These are phyloP conservation scores for Capsella bursapastoris DNA, from an alignment of 345 rosid species.

Conservation along the genomic window DNA sequence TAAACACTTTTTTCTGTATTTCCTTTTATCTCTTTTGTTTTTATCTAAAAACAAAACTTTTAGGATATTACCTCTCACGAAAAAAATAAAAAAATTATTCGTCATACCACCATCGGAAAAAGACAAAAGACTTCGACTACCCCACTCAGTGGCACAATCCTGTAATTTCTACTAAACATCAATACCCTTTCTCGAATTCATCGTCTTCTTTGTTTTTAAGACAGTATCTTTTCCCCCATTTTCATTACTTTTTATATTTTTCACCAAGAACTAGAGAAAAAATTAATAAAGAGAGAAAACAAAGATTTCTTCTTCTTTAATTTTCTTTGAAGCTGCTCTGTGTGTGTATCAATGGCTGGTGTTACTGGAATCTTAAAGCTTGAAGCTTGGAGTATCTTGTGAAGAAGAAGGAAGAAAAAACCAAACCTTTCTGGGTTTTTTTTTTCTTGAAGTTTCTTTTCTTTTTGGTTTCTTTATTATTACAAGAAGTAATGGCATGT, in stretches of 20 bases:
- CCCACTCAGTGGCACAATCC: slow-evolving; percentile 51
- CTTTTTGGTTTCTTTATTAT: not conserved
- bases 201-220: slow-evolving; percentile 42
- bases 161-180: slow-evolving; percentile 35
- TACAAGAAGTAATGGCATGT: slow-evolving; percentile 60
- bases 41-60: slow-evolving; percentile 42
- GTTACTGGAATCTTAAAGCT: slow-evolving; percentile 52
- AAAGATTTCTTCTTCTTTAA: slow-evolving; percentile 8
- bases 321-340: not conserved
- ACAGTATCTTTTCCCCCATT: slow-evolving; percentile 28
- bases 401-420: not conserved
- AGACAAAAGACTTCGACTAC: slow-evolving; percentile 52
- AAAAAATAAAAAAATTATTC: slow-evolving; percentile 11
- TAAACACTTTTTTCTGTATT: no score
- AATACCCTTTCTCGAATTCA: slow-evolving; percentile 44
- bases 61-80: slow-evolving; percentile 31
- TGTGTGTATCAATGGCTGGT: slow-evolving; percentile 55
- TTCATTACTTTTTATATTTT: slow-evolving; percentile 11
- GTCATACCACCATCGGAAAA: slow-evolving; percentile 41
- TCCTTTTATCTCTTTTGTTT: slow-evolving; percentile 33
- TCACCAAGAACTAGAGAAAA: slow-evolving; percentile 25
- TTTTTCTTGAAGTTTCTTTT: not conserved
- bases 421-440: not conserved
- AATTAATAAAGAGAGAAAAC: not conserved
- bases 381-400: slow-evolving; percentile 59